phyloP scores from a whole-genome alignment of 2,329 filamentous ascomycete species.

The Pestalotiopsis sp. region DNA sequence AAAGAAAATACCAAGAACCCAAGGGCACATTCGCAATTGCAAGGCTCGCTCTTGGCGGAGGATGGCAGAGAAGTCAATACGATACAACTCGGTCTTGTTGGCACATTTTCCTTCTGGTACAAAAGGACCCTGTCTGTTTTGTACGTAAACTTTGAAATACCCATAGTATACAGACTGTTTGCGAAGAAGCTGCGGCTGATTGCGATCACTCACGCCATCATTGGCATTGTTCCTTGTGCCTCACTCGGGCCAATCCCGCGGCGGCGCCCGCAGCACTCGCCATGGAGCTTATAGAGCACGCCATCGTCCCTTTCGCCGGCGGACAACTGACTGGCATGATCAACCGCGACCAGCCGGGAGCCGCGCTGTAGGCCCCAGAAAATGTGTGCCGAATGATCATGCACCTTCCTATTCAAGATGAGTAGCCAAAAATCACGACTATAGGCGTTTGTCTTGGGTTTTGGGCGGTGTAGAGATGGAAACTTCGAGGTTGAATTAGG shows the following conservation, averaged over 20 bases:
- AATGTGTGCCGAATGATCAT: no score
- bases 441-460: not conserved
- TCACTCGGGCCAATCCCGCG: not conserved
- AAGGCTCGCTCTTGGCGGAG: not conserved
- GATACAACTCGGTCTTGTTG: not conserved
- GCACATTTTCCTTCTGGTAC: not conserved
- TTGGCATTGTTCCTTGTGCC: not conserved
- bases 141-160: not conserved
- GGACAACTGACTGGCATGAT: not conserved
- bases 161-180: not conserved
- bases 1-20: not conserved
- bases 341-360: not conserved
- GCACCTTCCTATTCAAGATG: not conserved
- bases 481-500: no score
- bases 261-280: not conserved
- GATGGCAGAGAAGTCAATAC: not conserved
- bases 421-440: not conserved
- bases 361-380: not conserved
- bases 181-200: not conserved
- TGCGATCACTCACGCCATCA: not conserved
- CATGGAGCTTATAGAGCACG: slow-evolving; percentile 1
- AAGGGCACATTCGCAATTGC: not conserved
- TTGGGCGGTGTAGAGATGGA: no score
- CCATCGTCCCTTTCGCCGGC: not conserved
- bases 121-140: not conserved